Percentiles rank a stretch among this genome's conserved stretches.
phyloP scores from a whole-genome alignment of 495 filamentous ascomycete genomes.

The Chaetomidium leptoderma region DNA sequence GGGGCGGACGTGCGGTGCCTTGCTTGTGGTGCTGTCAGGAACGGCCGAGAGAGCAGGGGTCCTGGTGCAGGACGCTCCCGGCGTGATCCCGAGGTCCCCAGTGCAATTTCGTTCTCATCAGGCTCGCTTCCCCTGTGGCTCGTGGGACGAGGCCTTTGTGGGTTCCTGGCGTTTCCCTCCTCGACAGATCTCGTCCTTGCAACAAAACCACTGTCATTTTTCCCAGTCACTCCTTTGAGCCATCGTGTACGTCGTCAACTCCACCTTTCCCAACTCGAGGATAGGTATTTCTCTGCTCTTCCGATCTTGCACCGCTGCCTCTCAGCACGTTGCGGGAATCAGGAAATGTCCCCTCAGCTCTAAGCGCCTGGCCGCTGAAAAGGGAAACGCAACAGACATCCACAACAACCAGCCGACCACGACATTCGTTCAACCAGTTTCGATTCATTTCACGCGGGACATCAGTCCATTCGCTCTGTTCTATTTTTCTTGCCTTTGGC shows the following conservation, averaged over 20 bases:
- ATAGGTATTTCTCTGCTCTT: slow-evolving; percentile 5
- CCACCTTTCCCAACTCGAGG: slow-evolving; percentile 13
- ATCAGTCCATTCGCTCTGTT: background rate
- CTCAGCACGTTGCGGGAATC: slow-evolving; percentile 19
- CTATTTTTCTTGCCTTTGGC: slow-evolving; percentile 13
- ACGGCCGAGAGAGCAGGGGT: slow-evolving; percentile 25
- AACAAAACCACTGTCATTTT: slow-evolving; percentile 33
- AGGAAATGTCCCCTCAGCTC: slow-evolving; percentile 27
- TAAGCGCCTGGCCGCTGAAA: slow-evolving; percentile 27
- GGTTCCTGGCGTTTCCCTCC: slow-evolving; percentile 16
- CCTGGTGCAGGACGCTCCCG: slow-evolving; percentile 14
- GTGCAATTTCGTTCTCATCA: slow-evolving; percentile 38
- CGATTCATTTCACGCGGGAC: slow-evolving; percentile 18
- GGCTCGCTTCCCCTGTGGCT: slow-evolving; percentile 26
- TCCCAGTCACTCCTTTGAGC: slow-evolving; percentile 33
- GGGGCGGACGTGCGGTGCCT: slow-evolving; percentile 10
- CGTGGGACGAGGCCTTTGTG: slow-evolving; percentile 20
- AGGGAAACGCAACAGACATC: slow-evolving; percentile 20
- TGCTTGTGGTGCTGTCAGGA: slow-evolving; percentile 17
- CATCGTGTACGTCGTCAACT: slow-evolving; percentile 21
- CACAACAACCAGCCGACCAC: slow-evolving; percentile 11
- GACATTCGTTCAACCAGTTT: slow-evolving; percentile 27
- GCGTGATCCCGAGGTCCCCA: slow-evolving; percentile 25
- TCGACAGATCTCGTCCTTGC: slow-evolving; percentile 20
- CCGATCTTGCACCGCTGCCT: slow-evolving; percentile 15